A percentile compares a stretch with the other conserved stretches of the same genome.
phyloP scores from a whole-genome alignment of 140 eudicot species.

The Cichorium intybus region DNA sequence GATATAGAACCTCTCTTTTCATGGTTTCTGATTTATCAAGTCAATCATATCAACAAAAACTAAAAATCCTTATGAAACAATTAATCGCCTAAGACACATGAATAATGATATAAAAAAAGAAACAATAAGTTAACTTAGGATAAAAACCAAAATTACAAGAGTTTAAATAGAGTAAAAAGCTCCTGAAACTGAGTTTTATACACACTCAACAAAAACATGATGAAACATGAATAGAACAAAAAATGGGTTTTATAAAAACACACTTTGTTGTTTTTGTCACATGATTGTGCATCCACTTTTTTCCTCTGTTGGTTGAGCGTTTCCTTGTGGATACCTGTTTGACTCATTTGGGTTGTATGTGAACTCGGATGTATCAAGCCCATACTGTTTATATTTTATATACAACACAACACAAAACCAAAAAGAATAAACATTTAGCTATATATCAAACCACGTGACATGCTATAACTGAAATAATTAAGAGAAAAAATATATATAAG shows the following conservation, averaged over 20 bases:
- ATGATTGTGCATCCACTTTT: slow-evolving; percentile 79
- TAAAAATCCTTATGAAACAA: no score
- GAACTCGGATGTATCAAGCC: slow-evolving; percentile 91
- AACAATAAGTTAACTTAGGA: slow-evolving; percentile 3
- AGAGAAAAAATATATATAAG: neutral
- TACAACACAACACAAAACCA: slow-evolving; percentile 11
- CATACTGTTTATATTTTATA: slow-evolving; percentile 74
- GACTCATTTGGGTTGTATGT: slow-evolving; percentile 89
- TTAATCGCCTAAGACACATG: no score
- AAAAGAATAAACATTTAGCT: neutral
- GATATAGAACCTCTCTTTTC: no score
- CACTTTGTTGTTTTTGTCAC: no score
- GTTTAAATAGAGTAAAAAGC: slow-evolving; percentile 15
- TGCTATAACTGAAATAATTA: neutral
- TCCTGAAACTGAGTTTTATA: slow-evolving; percentile 38
- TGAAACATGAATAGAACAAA: slow-evolving; percentile 27
- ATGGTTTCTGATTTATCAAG: no score
- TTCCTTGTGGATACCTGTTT: slow-evolving; percentile 63
- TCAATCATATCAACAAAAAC: no score
- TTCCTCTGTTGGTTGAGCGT: slow-evolving; percentile 67
- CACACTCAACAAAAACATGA: slow-evolving; percentile 27
- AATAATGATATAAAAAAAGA: neutral
- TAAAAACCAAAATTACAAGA: slow-evolving; percentile 5
- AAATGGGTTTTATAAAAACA: slow-evolving; percentile 35
- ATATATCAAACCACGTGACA: no score